Percentiles rank a stretch among this genome's conserved stretches.
Conservation (phyloP, 2,329 filamentous ascomycete species). For the Paraconiothyrium sp. region DNA sequence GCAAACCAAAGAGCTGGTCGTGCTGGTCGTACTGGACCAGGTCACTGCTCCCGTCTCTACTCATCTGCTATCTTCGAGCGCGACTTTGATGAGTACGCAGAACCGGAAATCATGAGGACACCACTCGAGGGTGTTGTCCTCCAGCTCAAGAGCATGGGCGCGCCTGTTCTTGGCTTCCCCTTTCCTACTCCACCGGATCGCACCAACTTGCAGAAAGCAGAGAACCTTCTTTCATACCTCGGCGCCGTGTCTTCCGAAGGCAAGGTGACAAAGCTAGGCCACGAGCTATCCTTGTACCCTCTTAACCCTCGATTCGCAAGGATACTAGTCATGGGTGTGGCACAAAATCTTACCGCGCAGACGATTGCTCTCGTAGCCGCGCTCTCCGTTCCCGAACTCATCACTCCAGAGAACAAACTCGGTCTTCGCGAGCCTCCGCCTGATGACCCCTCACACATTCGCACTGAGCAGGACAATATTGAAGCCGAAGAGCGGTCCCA, state of each 20-base stretch:
- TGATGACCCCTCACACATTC: conserved; percentile 56
- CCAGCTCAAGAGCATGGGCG: conserved; percentile 93
- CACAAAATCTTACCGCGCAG: conserved; percentile 83
- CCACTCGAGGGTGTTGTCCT: conserved; percentile 90
- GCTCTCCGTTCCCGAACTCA: conserved; percentile 87
- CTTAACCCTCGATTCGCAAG: conserved; percentile 89
- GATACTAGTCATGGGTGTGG: conserved; percentile 87
- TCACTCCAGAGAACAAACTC: conserved; percentile 82
- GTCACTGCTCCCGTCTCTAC: conserved; percentile 94
- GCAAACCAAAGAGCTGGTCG: conserved; percentile 91
- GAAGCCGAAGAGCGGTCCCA: conserved; percentile 76
- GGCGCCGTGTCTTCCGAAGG: conserved; percentile 78
- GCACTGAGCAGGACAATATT: conserved; percentile 72
- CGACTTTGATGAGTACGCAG: conserved; percentile 84
- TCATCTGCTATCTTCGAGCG: conserved; percentile 93
- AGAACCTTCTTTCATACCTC: conserved; percentile 85
- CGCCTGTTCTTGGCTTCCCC: conserved; percentile 92
- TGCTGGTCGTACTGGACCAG: conserved; percentile 93
- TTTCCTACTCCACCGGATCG: conserved; percentile 91
- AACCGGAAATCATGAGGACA: conserved; percentile 89
- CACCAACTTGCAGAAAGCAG: conserved; percentile 79
- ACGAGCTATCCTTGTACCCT: conserved; percentile 87
- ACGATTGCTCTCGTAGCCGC: conserved; percentile 89
- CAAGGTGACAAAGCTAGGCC: conserved; percentile 80
- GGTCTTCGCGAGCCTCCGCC: conserved; percentile 65